Conservation (phyloP, 2,329 filamentous ascomycete genomes). For the Alternaria sp. region DNA sequence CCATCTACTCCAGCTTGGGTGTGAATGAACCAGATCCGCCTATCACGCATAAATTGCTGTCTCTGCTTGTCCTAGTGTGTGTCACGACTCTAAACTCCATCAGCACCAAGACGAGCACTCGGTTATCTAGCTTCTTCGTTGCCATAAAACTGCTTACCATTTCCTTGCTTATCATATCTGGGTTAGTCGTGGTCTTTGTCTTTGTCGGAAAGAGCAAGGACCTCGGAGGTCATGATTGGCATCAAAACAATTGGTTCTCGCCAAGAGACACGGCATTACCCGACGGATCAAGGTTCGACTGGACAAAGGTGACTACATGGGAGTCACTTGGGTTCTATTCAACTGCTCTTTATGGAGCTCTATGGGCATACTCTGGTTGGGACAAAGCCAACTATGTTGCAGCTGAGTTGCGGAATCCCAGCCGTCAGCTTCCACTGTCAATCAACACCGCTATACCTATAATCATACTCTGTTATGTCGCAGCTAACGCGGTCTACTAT, state of each 20-base stretch:
- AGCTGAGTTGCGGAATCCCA: constrained; percentile 46
- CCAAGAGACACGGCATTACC: constrained; percentile 38
- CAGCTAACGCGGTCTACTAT: constrained; percentile 70
- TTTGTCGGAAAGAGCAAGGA: constrained; percentile 40
- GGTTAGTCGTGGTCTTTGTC: constrained; percentile 45
- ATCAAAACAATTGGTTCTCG: constrained; percentile 45
- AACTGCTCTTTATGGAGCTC: constrained; percentile 59
- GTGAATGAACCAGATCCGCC: constrained; percentile 64
- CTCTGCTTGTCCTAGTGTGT: constrained; percentile 49
- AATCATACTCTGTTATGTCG: constrained; percentile 68
- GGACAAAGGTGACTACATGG: constrained; percentile 60
- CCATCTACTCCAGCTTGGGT: constrained; percentile 60
- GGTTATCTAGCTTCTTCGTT: constrained; percentile 51
- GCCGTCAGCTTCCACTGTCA: constrained; percentile 63
- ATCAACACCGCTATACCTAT: constrained; percentile 70
- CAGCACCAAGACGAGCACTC: constrained; percentile 54
- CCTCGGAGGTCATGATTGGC: constrained; percentile 47
- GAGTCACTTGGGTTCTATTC: constrained; percentile 69
- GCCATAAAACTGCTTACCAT: constrained; percentile 50
- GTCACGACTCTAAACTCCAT: constrained; percentile 56
- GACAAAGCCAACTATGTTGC: constrained; percentile 53
- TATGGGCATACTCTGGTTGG: constrained; percentile 51
- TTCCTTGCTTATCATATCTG: constrained; percentile 46
- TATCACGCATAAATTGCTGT: constrained; percentile 52
- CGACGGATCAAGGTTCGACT: constrained; percentile 46